A percentile compares a stretch with the other conserved stretches of the same genome.
Evolutionary conservation across 1,139 yeast genomes (phyloP).

Genomic region (Kodamaea plutei): DNA sequence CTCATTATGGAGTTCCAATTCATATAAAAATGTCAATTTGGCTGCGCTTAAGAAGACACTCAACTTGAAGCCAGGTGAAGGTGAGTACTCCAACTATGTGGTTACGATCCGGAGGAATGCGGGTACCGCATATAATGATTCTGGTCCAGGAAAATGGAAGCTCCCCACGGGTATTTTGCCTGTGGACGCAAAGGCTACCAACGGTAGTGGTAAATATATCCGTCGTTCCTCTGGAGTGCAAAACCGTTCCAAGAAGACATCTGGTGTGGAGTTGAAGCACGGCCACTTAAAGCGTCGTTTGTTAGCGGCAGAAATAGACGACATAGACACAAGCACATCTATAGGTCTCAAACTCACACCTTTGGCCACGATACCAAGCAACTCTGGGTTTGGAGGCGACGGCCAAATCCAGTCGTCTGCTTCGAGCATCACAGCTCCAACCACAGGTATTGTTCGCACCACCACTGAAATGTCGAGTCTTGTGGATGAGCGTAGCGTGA

Average conservation of each 20-base stretch:
- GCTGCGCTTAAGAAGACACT: constrained; percentile 36
- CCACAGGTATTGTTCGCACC: constrained; percentile 23
- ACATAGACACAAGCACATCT: constrained; percentile 36
- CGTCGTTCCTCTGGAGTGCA: constrained; percentile 27
- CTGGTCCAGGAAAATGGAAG: constrained; percentile 54
- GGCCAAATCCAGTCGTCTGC: constrained; percentile 18
- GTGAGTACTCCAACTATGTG: constrained; percentile 54
- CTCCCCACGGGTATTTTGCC: constrained; percentile 63
- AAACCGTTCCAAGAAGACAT: constrained; percentile 28
- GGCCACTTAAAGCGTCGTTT: constrained; percentile 72
- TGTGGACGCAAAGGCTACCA: constrained; percentile 30
- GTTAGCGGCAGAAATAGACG: constrained; percentile 75
- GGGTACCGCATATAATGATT: constrained; percentile 54
- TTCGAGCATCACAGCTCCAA: constrained; percentile 18
- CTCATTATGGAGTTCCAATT: constrained; percentile 33
- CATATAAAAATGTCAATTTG: constrained; percentile 36
- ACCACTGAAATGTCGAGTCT: constrained; percentile 26
- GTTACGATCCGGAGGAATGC: constrained; percentile 47
- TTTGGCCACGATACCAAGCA: background rate
- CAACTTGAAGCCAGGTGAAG: constrained; percentile 45
- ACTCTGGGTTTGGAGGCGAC: constrained; percentile 2
- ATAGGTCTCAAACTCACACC: constrained; percentile 8
- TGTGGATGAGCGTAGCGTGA: constrained; percentile 21
- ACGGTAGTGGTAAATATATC: constrained; percentile 29
- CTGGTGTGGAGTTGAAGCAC: constrained; percentile 66